phyloP scores from a whole-genome alignment of 1,284 basidiomycete genomes.

The Schizophyllum amplum region DNA sequence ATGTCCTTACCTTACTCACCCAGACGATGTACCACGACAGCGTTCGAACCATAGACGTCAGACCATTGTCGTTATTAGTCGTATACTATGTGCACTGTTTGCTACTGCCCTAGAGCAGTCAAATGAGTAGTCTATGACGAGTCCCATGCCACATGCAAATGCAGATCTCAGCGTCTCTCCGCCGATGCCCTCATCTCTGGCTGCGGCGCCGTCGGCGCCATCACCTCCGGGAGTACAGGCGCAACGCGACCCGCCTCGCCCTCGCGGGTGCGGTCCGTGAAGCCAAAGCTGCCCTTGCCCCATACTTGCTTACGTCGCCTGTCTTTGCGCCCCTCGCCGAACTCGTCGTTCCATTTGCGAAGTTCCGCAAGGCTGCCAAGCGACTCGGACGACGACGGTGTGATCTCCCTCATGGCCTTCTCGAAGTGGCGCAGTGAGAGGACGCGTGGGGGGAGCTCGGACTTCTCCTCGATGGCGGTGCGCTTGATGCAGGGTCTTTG shows the following conservation, averaged over 20 bases:
- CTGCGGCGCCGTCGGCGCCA: not conserved
- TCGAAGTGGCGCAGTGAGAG: conserved; percentile 63
- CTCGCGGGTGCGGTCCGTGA: conserved; percentile 36
- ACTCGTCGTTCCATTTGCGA: conserved; percentile 88
- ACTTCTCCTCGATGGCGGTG: too few relatives aligned
- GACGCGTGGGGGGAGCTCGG: conserved; percentile 33
- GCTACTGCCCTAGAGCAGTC: not conserved
- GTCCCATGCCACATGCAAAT: conserved; percentile 1
- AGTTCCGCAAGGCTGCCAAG: conserved; percentile 74
- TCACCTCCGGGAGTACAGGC: conserved; percentile 15
- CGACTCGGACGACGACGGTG: conserved; percentile 77
- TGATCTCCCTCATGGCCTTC: conserved; percentile 80
- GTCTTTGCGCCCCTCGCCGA: conserved; percentile 69
- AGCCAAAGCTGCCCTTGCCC: conserved; percentile 71
- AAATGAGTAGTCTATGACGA: conserved; percentile 9
- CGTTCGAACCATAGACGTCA: too few relatives aligned
- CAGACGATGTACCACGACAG: too few relatives aligned
- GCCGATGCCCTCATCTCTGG: not conserved
- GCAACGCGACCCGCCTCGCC: conserved; percentile 38
- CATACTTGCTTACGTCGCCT: conserved; percentile 54
- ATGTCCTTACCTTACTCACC: not conserved
- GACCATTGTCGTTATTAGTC: not conserved
- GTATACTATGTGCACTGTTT: not conserved
- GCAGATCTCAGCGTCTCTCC: not conserved
- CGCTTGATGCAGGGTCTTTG: too few relatives aligned